Evolutionary conservation across 225 moss, liverwort and hornwort genomes (phyloP).

Genomic region (Pseudoscleropodium purum): DNA sequence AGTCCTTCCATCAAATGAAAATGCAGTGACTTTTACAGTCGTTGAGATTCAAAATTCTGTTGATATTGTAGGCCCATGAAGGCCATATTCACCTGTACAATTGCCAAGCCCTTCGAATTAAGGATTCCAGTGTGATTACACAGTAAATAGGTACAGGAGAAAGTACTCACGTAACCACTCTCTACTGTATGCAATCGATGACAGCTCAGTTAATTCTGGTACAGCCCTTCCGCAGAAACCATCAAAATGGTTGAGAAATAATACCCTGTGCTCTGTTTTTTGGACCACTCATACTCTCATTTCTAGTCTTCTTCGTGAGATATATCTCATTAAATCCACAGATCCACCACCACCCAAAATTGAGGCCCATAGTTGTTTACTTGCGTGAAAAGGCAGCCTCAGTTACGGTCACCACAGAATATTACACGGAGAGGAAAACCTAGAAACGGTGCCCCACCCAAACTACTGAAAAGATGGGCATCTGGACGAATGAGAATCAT

Average conservation of each 20-base stretch:
- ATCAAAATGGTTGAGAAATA: neutral
- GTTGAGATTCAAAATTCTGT: neutral
- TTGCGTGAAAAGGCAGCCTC: neutral
- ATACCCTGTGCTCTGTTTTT: neutral
- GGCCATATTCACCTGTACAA: neutral
- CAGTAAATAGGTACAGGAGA: neutral
- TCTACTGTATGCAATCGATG: neutral
- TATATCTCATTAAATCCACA: neutral
- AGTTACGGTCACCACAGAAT: neutral
- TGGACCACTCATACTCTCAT: neutral
- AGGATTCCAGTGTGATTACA: neutral
- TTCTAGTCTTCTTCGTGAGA: neutral
- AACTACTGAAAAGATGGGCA: neutral
- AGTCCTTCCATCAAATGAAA: neutral
- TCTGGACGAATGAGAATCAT: neutral
- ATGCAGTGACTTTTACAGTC: neutral
- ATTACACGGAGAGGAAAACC: neutral
- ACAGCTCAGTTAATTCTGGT: constrained; percentile 3
- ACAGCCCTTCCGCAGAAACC: neutral
- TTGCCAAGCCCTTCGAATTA: neutral
- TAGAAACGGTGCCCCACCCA: neutral
- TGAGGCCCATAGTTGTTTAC: neutral
- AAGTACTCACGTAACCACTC: neutral
- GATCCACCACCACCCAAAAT: neutral
- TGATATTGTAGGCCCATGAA: neutral